Base-by-base conservation (phyloP, 2,329 filamentous ascomycete genomes). In the Westerdykella ornata region DNA sequence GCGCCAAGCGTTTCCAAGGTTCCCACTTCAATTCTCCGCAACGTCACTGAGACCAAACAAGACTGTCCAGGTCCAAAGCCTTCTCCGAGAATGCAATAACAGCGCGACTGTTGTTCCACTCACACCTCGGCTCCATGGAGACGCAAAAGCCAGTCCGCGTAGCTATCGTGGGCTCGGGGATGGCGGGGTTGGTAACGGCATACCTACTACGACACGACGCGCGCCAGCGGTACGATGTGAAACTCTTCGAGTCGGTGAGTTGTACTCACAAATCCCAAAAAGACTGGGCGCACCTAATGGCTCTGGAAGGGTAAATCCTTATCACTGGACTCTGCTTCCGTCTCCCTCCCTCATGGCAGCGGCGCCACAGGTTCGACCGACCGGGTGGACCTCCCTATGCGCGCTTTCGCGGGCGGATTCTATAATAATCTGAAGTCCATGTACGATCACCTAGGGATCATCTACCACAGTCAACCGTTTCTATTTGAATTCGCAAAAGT, bases 371-470 rank as follows among this genome's bases (percentile, higher is more conserved):
- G 48, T 45, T 45, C 51, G 4, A 44, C 51, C 22, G 55, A 61
- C 38, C 67, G 69, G 45, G 59, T 72, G 30, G 72, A 75, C 56
- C 54, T 75, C 31, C 73, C 73, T 26, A 76, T 76, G 73, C 70
- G 72, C 38, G 70, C 68, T 5, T 73, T 76, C 46, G 69, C 69
- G 12, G 69, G 64, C 8, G 70, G 71, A 15, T 81, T 76, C 57
- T 80, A 81, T 52, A 55, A 60, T 35, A 76, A 79, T 45, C 60
- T 81, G 37, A 70, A 68, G 46, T 65, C 67, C 18, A 75, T 82
- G 72, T 81, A 81, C 56, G 65, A 73, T 18, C 66, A 77, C 47
- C 60, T 82, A 3, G 69, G 65, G 2, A 65, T 81, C 11, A 60
- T 62, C 5, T 75, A 77, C 44, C 68, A 71, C 31, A 62, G 68